Percentiles rank a stretch among this genome's conserved stretches.
Evolutionary conservation across 305 asterid species (phyloP).

Genomic region (Fraxinus albicans): DNA sequence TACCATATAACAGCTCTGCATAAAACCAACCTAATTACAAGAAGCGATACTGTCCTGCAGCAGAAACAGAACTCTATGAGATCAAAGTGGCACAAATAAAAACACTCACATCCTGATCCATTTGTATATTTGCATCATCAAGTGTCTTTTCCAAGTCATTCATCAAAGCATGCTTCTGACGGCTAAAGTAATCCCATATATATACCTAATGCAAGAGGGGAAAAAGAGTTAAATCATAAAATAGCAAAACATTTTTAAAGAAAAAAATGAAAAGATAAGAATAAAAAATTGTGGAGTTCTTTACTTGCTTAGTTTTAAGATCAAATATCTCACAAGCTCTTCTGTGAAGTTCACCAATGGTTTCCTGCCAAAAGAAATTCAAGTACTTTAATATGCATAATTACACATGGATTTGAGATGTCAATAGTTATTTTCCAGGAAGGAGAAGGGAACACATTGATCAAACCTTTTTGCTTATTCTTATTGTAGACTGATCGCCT

Average conservation of each 20-base stretch:
- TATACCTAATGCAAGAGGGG: slow-evolving; percentile 51
- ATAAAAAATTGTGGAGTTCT: slow-evolving; percentile 19
- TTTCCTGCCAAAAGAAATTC: slow-evolving; percentile 56
- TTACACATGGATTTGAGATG: not conserved
- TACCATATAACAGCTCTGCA: slow-evolving; percentile 9
- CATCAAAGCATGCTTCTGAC: slow-evolving; percentile 84
- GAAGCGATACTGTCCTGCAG: slow-evolving; percentile 2
- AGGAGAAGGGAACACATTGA: slow-evolving; percentile 17
- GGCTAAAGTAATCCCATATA: slow-evolving; percentile 90
- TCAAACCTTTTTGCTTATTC: slow-evolving; percentile 94
- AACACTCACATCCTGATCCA: slow-evolving; percentile 98
- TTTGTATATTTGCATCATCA: slow-evolving; percentile 94
- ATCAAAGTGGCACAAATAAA: slow-evolving; percentile 23
- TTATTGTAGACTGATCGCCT: slow-evolving; percentile 66
- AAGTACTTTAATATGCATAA: slow-evolving; percentile 14
- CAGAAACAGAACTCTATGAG: slow-evolving; percentile 17
- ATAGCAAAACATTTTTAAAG: slow-evolving; percentile 8
- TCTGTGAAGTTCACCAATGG: slow-evolving; percentile 83
- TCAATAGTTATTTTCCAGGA: not conserved
- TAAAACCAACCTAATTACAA: slow-evolving; percentile 25
- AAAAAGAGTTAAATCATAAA: slow-evolving; percentile 12
- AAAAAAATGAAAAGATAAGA: slow-evolving; percentile 15
- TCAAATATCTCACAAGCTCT: slow-evolving; percentile 83
- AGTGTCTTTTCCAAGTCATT: slow-evolving; percentile 90
- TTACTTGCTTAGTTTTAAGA: slow-evolving; percentile 83